Conservation (phyloP, 306 rosid species). For the Begonia loranthoides region DNA sequence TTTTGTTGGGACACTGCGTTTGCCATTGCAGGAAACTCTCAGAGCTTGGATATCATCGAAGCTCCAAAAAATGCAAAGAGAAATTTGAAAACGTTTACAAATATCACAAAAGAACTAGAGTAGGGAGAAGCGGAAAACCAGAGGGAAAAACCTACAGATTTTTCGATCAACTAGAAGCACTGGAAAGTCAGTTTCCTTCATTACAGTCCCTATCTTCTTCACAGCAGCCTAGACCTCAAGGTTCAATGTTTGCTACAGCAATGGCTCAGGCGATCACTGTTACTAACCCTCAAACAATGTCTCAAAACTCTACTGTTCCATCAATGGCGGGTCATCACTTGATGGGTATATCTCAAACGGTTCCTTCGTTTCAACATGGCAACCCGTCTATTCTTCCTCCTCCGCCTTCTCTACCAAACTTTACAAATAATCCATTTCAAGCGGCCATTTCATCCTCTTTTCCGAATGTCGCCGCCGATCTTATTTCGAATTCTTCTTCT, state of each 20-base stretch:
- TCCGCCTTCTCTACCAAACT: constrained; percentile 7
- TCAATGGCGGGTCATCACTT: background rate
- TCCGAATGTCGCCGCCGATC: constrained; percentile 15
- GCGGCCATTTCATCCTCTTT: constrained; percentile 3
- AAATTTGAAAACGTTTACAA: constrained; percentile 93
- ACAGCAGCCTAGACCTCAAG: background rate
- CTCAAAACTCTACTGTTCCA: constrained; percentile 4
- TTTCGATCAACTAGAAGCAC: constrained; percentile 74
- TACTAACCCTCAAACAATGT: constrained; percentile 6
- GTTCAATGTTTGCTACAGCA: too few species aligned
- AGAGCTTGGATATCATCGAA: constrained; percentile 59
- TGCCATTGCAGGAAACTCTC: constrained; percentile 48
- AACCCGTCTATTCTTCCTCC: constrained; percentile 1
- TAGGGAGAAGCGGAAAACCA: constrained; percentile 50
- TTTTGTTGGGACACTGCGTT: too few species aligned
- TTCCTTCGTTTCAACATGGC: constrained; percentile 3
- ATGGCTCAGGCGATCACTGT: background rate
- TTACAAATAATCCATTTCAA: background rate
- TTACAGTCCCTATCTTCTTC: constrained; percentile 1
- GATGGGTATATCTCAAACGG: background rate
- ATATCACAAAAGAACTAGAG: constrained; percentile 90
- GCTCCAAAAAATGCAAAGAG: constrained; percentile 89
- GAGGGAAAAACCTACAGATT: constrained; percentile 65
- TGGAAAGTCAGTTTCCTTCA: constrained; percentile 28
- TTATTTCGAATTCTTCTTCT: constrained; percentile 43